Percentiles rank a stretch among this genome's conserved stretches.
phyloP scores from a whole-genome alignment of 2,329 filamentous ascomycete genomes.

The Acrodontium crateriforme region DNA sequence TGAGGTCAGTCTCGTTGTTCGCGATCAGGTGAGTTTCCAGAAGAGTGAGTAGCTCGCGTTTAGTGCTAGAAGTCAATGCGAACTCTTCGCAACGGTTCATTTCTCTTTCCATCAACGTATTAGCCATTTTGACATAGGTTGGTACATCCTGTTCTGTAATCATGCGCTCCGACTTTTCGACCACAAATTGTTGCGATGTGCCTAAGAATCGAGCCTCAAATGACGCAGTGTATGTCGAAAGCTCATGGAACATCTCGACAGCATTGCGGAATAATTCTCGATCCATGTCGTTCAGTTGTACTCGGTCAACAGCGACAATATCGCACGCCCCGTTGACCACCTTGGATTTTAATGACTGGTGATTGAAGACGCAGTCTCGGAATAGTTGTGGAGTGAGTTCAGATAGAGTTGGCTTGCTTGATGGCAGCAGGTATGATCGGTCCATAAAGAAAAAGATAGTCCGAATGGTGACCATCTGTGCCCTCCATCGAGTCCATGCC shows the following conservation, averaged over 20 bases:
- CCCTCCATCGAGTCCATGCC: constrained; percentile 66
- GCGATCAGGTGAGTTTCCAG: constrained; percentile 62
- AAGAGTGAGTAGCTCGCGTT: constrained; percentile 57
- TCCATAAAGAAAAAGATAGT: constrained; percentile 93
- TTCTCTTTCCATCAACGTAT: constrained; percentile 57
- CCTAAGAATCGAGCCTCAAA: constrained; percentile 68
- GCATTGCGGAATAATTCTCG: constrained; percentile 56
- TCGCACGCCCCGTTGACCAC: constrained; percentile 60
- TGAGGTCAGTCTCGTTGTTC: constrained; percentile 42
- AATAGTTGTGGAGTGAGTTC: constrained; percentile 71
- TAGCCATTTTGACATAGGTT: constrained; percentile 59
- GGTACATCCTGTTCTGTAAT: constrained; percentile 50
- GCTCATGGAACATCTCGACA: constrained; percentile 71
- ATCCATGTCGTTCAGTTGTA: constrained; percentile 38
- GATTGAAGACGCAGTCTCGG: constrained; percentile 44
- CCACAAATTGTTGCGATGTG: constrained; percentile 54
- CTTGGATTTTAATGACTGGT: constrained; percentile 37
- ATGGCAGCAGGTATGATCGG: constrained; percentile 69
- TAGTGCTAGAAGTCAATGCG: constrained; percentile 71
- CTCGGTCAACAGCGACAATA: constrained; percentile 60
- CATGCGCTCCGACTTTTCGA: constrained; percentile 53
- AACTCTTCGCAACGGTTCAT: constrained; percentile 64
- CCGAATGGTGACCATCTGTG: constrained; percentile 64
- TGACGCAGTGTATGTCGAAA: constrained; percentile 61
- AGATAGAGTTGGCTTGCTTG: constrained; percentile 59